Base-by-base conservation (phyloP, 1,139 yeast genomes). In the Insectozyma bohioensis region DNA sequence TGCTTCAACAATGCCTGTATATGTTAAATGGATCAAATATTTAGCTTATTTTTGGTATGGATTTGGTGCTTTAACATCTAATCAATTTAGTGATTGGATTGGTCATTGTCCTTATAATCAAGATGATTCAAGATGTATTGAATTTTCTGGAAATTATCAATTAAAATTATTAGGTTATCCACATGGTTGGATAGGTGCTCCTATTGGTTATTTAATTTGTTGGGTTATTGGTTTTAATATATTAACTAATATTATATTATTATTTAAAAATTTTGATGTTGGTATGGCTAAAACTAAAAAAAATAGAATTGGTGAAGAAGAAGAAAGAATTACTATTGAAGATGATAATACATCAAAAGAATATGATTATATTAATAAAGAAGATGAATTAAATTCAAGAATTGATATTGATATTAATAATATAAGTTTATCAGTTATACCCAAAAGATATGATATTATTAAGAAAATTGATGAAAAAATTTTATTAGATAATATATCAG, bases 21-120 rank as follows among this genome's bases (percentile, higher is more conserved):
- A 85, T 48, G 90, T 85, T 6, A 67, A 87, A 16, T 85, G 95
- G 95, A 69, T 80, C 8, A 81, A 80, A 48, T 85, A 82, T 54
- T 58, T 78, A 34, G 79, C 88, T 0, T 80, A 75, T 47, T 71
- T 81, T 34, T 85, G 87, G 82, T 84, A 81, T 47, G 79, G 78
- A 0, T 81, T 80, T 54, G 88, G 88, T 1, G 78, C 80, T 1
- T 50, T 79, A 35, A 47, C 72, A 12, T 70, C 85, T 1, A 81
- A 79, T 48, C 82, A 83, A 43, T 84, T 75, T 49, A 61, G 79
- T 2, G 72, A 65, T 26, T 79, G 67, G 56, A 40, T 47, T 39
- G 85, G 85, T 6, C 72, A 67, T 29, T 81, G 88, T 50, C 63
- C 63, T 6, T 57, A 58, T 17, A 60, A 59, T 11, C 14, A 11